Base-by-base conservation (phyloP, 148 eudicot species). In the Chenopodium suecicum region DNA sequence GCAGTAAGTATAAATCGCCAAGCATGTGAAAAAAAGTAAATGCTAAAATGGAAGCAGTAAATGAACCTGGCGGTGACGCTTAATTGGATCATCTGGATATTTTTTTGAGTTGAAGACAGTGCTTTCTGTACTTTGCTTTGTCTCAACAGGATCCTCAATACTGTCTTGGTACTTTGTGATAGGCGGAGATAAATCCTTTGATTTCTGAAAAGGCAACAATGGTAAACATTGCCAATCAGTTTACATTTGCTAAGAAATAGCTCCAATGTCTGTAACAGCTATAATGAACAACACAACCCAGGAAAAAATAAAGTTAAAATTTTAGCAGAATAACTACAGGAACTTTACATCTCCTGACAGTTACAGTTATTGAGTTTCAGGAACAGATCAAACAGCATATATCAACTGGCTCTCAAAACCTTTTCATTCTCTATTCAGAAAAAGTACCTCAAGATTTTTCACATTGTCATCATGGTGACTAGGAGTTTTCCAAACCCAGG, bases 401-500 rank as follows among this genome's bases (percentile, higher is more conserved):
- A 16, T 44, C 23, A 9, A 69, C 70, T 52, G n/a, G 79, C 76
- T 79, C 44, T 83, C 34, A 27, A 52, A 37, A 79, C 73, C 73
- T 29, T 41, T 23, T 67, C 50, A 81, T 72, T 60, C 71, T 70
- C 37, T 52, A 65, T 58, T 72, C 47, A 32, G 80, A 22, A 69
- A 10, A 79, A 79, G 76, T 90, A 94, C 97, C 95, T 88, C 77
- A 4, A 88, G 85, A 78, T 66, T 84, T 70, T 83, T 85, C 78
- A 31, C 34, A 70, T 72, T 79, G 78, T 87, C 88, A 77, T 70
- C 79, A 14, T 76, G 82, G 75, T 82, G 87, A 86, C 88, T 85
- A 19, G 95, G 92, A 84, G 86, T 89, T 88, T 85, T 88, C 99
- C 99, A 97, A 72, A 92, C 90, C 99, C 99, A 97, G 58, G 99